Evolutionary conservation across 345 rosid genomes (phyloP).

Genomic region (Eucalyptus polyanthemos): DNA sequence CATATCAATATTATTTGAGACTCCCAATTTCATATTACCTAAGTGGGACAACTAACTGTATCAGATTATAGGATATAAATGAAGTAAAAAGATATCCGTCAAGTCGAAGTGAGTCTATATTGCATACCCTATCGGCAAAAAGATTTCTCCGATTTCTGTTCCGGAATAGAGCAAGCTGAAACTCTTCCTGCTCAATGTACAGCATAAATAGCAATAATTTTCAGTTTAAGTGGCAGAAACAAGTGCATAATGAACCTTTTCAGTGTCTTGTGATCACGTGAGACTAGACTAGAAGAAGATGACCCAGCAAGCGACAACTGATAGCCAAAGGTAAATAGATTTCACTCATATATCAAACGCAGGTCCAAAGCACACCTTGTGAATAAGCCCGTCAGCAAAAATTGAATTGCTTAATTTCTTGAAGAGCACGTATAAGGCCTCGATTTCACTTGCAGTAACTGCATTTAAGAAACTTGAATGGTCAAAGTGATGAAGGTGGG

Average conservation of each 20-base stretch:
- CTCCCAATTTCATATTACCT: neutral
- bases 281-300: neutral
- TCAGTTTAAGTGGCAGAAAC: neutral
- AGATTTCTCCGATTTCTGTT: constrained; percentile 59
- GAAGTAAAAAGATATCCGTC: neutral
- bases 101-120: neutral
- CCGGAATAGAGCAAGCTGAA: constrained; percentile 84
- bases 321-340: neutral
- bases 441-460: constrained; percentile 78
- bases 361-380: constrained; percentile 41
- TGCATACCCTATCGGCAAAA: constrained; percentile 72
- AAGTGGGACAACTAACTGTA: neutral
- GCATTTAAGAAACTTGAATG: neutral
- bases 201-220: neutral
- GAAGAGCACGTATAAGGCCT: constrained; percentile 69
- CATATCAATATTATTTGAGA: neutral
- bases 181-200: constrained; percentile 55
- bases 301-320: neutral
- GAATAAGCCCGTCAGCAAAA: constrained; percentile 73
- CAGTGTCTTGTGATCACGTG: neutral
- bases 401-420: constrained; percentile 83
- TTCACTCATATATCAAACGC: neutral
- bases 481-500: neutral
- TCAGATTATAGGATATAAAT: neutral
- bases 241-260: neutral